These are phyloP conservation scores for Colletotrichum acutatum DNA, from an alignment of 2,329 filamentous ascomycete genomes.

Conservation along the genomic window DNA sequence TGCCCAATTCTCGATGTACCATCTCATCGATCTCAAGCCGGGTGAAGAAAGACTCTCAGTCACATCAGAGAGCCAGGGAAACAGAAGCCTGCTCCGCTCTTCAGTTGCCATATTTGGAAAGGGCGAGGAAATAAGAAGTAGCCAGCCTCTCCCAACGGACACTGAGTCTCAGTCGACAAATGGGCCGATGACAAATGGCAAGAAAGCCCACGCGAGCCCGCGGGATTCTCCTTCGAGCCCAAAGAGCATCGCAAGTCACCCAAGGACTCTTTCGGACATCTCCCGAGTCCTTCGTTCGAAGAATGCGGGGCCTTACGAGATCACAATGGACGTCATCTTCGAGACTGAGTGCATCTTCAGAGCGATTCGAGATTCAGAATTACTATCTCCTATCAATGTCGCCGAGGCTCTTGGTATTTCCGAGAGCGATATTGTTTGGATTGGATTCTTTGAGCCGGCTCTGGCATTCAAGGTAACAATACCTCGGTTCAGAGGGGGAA, in stretches of 20 bases:
- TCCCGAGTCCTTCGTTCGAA: slow-evolving; percentile 59
- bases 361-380: slow-evolving; percentile 46
- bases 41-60: slow-evolving; percentile 39
- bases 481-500: slow-evolving; percentile 17
- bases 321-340: slow-evolving; percentile 65
- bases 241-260: neutral
- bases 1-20: slow-evolving; percentile 59
- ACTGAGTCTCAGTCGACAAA: neutral
- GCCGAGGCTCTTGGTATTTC: slow-evolving; percentile 43
- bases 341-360: slow-evolving; percentile 45
- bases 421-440: slow-evolving; percentile 47
- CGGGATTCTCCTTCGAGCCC: neutral
- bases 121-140: neutral
- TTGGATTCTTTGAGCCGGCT: slow-evolving; percentile 56
- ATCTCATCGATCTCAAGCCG: slow-evolving; percentile 55
- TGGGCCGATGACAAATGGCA: no score
- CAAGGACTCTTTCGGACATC: slow-evolving; percentile 44
- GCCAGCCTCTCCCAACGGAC: neutral
- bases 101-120: neutral
- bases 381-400: slow-evolving; percentile 50
- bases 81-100: neutral
- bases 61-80: no score
- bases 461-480: slow-evolving; percentile 59
- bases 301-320: slow-evolving; percentile 62
- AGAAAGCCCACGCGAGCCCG: neutral